Base-by-base conservation (phyloP, 2,329 filamentous ascomycete genomes). In the Hymenoscyphus fraxineus region DNA sequence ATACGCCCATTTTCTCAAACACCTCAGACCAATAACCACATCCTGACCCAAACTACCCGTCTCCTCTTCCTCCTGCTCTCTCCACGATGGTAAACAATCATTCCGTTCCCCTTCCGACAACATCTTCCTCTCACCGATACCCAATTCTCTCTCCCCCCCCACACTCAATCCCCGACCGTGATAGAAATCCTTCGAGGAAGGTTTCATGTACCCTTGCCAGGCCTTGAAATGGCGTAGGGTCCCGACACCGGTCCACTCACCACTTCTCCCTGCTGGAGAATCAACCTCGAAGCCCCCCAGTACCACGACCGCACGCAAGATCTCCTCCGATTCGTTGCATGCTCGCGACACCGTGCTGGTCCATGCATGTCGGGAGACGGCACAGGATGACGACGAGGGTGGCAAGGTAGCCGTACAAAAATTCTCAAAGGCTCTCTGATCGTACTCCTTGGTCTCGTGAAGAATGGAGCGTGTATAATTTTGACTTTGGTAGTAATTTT, bases 201-300 rank as follows among this genome's bases (percentile, higher is more conserved):
- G 40, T 56, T 61, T 61, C 60, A 61, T 55, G 40, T 35, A 55
- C 13, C 60, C 60, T 35, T 61, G 44, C 60, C 60, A 62, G 13
- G 51, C 39, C 27, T 51, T 62, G 55, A 58, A 62, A 40, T 62
- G 60, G 10, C 39, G 15, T 27, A 62, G n/a, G n/a, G 60, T 62
- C 40, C 60, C 60, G n/a, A 62, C 54, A 10, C 27, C 60, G 6
- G 10, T 22, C 35, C 40, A 57, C n/a, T 35, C 51, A 7, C 39
- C 35, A 22, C 31, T 22, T 27, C 19, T 38, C 31, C 54, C 54
- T 12, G 19, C 60, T 47, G 54, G 15, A 16, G 15, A 22, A 19
- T 51, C 59, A 16, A 51, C 13, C 44, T 19, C 54, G 6, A 58
- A 44, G 3, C 15, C 22, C 12, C 60, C 60, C 13, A 62, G 55